phyloP scores from a whole-genome alignment of 2,329 filamentous ascomycete genomes.

The Ophiostoma montium region DNA sequence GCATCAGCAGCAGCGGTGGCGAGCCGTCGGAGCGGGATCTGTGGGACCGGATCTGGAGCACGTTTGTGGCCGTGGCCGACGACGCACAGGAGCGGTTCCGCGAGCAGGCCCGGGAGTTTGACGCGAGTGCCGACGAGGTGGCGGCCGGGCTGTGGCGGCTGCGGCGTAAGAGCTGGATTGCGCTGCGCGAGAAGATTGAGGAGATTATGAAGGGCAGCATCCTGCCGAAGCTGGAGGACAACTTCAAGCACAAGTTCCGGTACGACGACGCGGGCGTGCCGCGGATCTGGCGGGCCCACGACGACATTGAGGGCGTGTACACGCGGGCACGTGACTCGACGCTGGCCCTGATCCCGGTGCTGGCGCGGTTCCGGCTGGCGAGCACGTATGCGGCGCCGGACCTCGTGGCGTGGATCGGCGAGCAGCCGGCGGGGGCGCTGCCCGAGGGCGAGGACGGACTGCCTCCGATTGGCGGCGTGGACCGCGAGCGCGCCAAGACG shows the following conservation, averaged over 20 bases:
- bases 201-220: conserved; percentile 98
- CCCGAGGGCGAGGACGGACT: conserved; percentile 83
- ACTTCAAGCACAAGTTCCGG: conserved; percentile 98
- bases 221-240: conserved; percentile 85
- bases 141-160: conserved; percentile 86
- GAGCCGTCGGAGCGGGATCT: conserved; percentile 65
- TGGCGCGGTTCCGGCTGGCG: conserved; percentile 69
- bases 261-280: conserved; percentile 93
- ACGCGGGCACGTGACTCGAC: conserved; percentile 87
- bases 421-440: conserved; percentile 58
- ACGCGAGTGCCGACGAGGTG: conserved; percentile 82
- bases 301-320: conserved; percentile 94
- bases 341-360: conserved; percentile 73
- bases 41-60: conserved; percentile 89
- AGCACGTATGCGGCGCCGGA: conserved; percentile 64
- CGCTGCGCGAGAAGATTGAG: conserved; percentile 78
- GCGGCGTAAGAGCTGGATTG: conserved; percentile 87
- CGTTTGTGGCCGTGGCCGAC: conserved; percentile 68
- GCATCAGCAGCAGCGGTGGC: conserved; percentile 47
- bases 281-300: conserved; percentile 88
- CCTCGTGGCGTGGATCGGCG: conserved; percentile 72
- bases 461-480: conserved; percentile 77
- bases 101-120: conserved; percentile 82
- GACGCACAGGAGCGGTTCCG: conserved; percentile 79
- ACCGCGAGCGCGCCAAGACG: conserved; percentile 88